These are phyloP conservation scores for Backusella luteola DNA, from an alignment of 192 early-diverging fungal genomes.

Conservation along the genomic window DNA sequence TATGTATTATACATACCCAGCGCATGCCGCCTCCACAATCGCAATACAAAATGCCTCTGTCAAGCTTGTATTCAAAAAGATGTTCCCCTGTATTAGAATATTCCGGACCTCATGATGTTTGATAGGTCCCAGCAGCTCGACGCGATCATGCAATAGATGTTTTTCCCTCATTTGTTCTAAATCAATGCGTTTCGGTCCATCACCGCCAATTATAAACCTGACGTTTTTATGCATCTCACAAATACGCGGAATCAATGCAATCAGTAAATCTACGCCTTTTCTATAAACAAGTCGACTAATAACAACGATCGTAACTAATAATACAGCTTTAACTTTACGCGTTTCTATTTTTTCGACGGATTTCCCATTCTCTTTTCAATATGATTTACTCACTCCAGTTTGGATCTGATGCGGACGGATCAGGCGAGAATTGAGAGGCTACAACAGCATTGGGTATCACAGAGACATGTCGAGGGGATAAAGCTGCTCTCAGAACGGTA, in stretches of 20 bases:
- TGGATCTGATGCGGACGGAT: constrained; percentile 71
- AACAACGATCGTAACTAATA: constrained; percentile 88
- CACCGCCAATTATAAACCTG: constrained; percentile 93
- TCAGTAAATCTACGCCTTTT: constrained; percentile 92
- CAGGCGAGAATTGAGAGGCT: constrained; percentile 86
- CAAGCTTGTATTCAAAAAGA: constrained; percentile 95
- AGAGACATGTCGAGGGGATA: constrained; percentile 87
- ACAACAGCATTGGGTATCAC: constrained; percentile 98
- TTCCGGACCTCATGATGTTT: constrained; percentile 79
- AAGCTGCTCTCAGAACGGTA: constrained; percentile 90
- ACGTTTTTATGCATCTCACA: constrained; percentile 79
- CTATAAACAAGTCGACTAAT: constrained; percentile 91
- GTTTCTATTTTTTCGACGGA: not conserved
- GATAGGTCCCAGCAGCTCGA: constrained; percentile 84
- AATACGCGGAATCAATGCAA: constrained; percentile 88
- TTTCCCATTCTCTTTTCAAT: not conserved
- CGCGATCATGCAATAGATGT: constrained; percentile 88
- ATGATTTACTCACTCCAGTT: constrained; percentile 59
- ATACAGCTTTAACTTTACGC: not conserved
- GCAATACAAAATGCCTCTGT: constrained; percentile 99
- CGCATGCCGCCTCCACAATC: constrained; percentile 96
- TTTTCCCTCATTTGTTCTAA: constrained; percentile 97
- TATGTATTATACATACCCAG: constrained; percentile 57
- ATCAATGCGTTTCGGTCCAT: constrained; percentile 95
- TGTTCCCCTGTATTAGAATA: constrained; percentile 89